Evolutionary conservation across 2,329 filamentous ascomycete species (phyloP), one percentile per base, ranked within the genome.

Genomic region (Lecanosticta acicola): DNA sequence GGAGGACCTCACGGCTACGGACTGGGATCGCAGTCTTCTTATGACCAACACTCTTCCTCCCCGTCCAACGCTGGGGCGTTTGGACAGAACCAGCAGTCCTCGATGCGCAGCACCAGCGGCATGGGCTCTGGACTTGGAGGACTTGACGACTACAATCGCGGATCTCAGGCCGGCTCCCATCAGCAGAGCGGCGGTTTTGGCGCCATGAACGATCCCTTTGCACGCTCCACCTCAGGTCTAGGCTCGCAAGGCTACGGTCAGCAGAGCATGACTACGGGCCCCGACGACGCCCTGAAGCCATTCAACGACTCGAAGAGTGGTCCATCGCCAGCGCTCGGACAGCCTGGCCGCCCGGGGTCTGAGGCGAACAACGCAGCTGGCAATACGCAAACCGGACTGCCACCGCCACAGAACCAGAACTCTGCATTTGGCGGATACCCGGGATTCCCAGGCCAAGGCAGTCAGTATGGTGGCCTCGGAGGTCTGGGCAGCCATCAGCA

Each of bases 1-100:
- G 78, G 73, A 24, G 80, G 81, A 56, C 78, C 79, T 33, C 78
- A 81, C 55, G 73, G 69, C 45, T 84, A 83, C 61, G 71, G 70
- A 48, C 75, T 76, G 68, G 72, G 71, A 50, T 70, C 72, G 16
- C 73, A 75, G 49, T 69, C 71, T 32, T 77, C 78, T 7, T 82
- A 79, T 56, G 81, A 84, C 36, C 71, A 74, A 54, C 78, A 84
- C 61, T 76, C 78, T 1, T 78, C 80, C 13, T 81, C 81, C 17
- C 80, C 81, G 9, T 80, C 78, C 26, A 82, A 79, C 50, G 73
- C 73, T 17, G 74, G 71, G 39, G 72, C 71, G 14, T 79, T 78
- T 51, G 70, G 70, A 24, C 67, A 68, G 34, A 65, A 69, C 39
- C 59, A 64, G 45, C 55, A 58, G 29, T 48, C 49, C 24, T 68